Evolutionary conservation across 2,329 filamentous ascomycete genomes (phyloP).

Genomic region (Aspergillus calidoustus): DNA sequence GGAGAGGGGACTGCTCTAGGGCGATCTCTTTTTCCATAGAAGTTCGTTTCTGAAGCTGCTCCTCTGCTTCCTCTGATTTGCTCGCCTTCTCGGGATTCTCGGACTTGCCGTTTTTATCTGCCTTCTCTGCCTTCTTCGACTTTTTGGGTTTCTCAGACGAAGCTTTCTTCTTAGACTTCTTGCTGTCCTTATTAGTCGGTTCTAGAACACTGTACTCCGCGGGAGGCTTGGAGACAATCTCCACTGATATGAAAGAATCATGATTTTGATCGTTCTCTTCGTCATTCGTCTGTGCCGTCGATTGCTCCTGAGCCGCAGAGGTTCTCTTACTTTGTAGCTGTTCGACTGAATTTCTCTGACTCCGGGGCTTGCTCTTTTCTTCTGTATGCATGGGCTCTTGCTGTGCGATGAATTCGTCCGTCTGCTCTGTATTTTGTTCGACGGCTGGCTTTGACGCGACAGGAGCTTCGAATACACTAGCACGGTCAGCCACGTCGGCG

Average conservation of each 20-base stretch:
- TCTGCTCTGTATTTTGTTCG: conserved; percentile 3
- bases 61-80: conserved; percentile 2
- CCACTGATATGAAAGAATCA: conserved; percentile 37
- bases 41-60: neutral
- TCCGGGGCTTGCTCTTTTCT: conserved; percentile 14
- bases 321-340: conserved; percentile 2
- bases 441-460: conserved; percentile 12
- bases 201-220: conserved; percentile 38
- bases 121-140: conserved; percentile 12
- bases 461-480: conserved; percentile 17
- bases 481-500: conserved; percentile 17
- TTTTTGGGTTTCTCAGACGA: conserved; percentile 37
- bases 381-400: conserved; percentile 7
- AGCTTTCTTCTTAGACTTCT: conserved; percentile 29
- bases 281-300: conserved; percentile 14
- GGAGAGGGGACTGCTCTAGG: conserved; percentile 21
- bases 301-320: conserved; percentile 1
- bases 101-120: conserved; percentile 30
- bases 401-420: conserved; percentile 1
- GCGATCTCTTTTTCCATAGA: conserved; percentile 15
- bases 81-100: conserved; percentile 34
- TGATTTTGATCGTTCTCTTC: conserved; percentile 25
- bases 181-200: conserved; percentile 26
- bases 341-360: conserved; percentile 6
- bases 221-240: conserved; percentile 34